Conservation (phyloP, 179 eudicot genomes). For the Corrigiola litoralis region DNA sequence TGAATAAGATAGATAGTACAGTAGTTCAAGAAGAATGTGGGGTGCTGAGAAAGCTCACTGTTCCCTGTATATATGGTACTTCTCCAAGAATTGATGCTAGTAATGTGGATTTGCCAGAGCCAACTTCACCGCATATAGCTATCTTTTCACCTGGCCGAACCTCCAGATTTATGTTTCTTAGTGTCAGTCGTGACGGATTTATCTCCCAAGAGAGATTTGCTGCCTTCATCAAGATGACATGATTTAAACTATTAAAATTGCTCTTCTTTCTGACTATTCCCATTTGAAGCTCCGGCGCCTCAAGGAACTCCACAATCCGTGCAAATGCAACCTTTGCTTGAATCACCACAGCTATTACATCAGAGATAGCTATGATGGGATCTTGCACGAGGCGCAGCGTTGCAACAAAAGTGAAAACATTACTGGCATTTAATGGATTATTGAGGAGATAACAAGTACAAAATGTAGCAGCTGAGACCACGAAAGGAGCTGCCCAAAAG, state of each 20-base stretch:
- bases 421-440: constrained; percentile 58
- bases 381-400: constrained; percentile 82
- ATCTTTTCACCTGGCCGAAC: constrained; percentile 57
- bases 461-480: constrained; percentile 77
- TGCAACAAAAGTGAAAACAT: constrained; percentile 78
- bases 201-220: constrained; percentile 67
- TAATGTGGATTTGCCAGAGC: constrained; percentile 82
- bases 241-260: not conserved
- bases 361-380: constrained; percentile 63
- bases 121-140: constrained; percentile 87
- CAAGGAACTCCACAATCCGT: constrained; percentile 58
- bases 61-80: constrained; percentile 61
- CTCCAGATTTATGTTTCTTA: constrained; percentile 45
- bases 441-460: constrained; percentile 65
- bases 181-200: constrained; percentile 36
- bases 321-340: constrained; percentile 70
- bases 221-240: constrained; percentile 31
- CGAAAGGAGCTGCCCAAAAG: constrained; percentile 76
- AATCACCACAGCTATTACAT: constrained; percentile 65
- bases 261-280: constrained; percentile 33
- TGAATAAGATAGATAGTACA: no score
- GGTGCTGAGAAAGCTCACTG: constrained; percentile 41
- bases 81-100: constrained; percentile 76
- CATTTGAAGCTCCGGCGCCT: constrained; percentile 62
- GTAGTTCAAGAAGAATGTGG: not conserved